These are phyloP conservation scores for Beta corolliflora DNA, from an alignment of 179 eudicot genomes.

Conservation along the genomic window DNA sequence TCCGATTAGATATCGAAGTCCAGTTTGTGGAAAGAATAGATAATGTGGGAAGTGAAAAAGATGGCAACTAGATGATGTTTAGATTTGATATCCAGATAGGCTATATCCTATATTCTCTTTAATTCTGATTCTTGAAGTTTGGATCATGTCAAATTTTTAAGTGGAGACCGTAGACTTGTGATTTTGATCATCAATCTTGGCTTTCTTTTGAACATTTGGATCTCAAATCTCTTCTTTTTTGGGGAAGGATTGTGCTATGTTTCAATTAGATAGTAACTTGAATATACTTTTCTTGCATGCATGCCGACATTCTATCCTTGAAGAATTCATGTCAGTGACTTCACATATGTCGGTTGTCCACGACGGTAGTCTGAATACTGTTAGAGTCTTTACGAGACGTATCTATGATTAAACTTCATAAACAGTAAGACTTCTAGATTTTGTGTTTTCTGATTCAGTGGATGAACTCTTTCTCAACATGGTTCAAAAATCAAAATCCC, in stretches of 20 bases:
- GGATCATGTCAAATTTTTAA: not conserved
- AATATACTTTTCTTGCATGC: not conserved
- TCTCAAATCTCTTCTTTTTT: not conserved
- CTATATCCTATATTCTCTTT: not conserved
- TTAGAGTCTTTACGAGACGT: not conserved
- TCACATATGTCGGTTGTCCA: not conserved
- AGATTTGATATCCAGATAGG: not conserved
- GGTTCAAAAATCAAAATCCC: too few species aligned
- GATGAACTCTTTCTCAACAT: too few species aligned
- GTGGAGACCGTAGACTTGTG: not conserved
- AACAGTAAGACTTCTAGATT: not conserved
- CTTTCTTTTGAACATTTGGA: not conserved
- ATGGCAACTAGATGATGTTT: not conserved
- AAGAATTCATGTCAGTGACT: not conserved
- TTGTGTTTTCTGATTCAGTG: too few species aligned
- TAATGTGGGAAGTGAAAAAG: not conserved
- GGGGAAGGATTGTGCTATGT: too few species aligned
- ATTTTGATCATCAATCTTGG: not conserved
- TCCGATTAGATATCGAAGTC: too few species aligned
- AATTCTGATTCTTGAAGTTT: constrained; percentile 1
- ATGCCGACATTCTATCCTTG: not conserved
- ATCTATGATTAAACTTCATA: not conserved
- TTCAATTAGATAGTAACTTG: not conserved
- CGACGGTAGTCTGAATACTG: not conserved
- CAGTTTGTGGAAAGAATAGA: not conserved